A percentile compares a stretch with the other conserved stretches of the same genome.
These are phyloP conservation scores for Chlorella sp. DNA, from an alignment of 139 green algal genomes.

Conservation along the genomic window DNA sequence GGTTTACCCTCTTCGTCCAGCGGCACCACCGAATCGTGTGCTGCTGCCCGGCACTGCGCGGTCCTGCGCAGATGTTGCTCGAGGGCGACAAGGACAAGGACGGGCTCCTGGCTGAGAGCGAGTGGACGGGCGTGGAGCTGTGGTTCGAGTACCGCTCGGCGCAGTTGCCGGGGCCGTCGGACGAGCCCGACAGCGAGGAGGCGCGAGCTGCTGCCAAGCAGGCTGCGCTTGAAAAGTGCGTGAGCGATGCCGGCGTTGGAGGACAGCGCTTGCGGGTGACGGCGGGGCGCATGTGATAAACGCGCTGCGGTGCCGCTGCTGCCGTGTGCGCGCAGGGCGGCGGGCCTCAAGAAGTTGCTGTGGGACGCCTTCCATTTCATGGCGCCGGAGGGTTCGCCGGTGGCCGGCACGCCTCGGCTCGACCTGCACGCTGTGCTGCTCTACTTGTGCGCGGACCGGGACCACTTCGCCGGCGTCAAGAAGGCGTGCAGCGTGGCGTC, in stretches of 20 bases:
- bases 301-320: too few relatives aligned
- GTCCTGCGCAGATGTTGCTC: slow-evolving; percentile 18
- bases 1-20: too few relatives aligned
- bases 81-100: slow-evolving; percentile 36
- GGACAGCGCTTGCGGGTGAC: too few relatives aligned
- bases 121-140: slow-evolving; percentile 35
- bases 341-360: slow-evolving; percentile 36
- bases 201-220: slow-evolving; percentile 2
- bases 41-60: too few relatives aligned
- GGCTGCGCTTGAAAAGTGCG: slow-evolving; percentile 15
- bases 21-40: too few relatives aligned
- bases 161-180: too few relatives aligned
- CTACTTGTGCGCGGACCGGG: slow-evolving; percentile 46
- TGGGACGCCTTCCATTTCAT: slow-evolving; percentile 33
- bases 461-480: slow-evolving; percentile 41
- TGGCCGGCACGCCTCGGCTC: slow-evolving; percentile 8
- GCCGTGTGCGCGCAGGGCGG: neutral
- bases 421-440: slow-evolving; percentile 34
- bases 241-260: too few relatives aligned
- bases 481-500: slow-evolving; percentile 37
- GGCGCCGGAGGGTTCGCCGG: neutral
- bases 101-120: slow-evolving; percentile 27
- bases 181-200: neutral
- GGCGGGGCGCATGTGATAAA: too few relatives aligned
- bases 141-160: slow-evolving; percentile 47